Evolutionary conservation across 1,139 yeast genomes (phyloP).

Genomic region (Yamadazyma blattariae): DNA sequence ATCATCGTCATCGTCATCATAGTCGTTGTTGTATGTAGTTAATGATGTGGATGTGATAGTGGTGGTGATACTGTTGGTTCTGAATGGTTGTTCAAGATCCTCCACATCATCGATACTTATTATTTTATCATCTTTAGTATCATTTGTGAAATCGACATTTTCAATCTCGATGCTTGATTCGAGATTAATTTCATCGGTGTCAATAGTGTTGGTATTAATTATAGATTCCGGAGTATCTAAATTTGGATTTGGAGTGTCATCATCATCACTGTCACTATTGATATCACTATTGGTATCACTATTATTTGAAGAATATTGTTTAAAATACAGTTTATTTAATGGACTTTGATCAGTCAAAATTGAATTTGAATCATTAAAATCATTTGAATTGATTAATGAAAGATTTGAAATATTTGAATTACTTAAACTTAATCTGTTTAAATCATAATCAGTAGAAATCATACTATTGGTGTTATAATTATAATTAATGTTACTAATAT

Average conservation of each 20-base stretch:
- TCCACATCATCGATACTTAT: conserved; percentile 1
- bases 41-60: no score
- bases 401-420: conserved; percentile 6
- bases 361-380: conserved; percentile 4
- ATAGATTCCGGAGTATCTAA: no score
- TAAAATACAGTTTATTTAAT: background rate
- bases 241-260: no score
- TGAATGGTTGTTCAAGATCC: conserved; percentile 1
- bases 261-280: no score
- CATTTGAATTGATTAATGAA: conserved; percentile 1
- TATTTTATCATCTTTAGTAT: background rate
- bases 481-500: no score
- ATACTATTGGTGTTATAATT: no score
- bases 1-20: background rate
- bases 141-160: background rate
- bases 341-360: conserved; percentile 5
- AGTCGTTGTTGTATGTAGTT: no score
- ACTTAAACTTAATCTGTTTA: conserved; percentile 7
- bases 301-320: background rate
- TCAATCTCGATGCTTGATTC: background rate
- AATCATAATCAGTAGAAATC: no score
- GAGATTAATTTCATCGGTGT: background rate
- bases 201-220: background rate
- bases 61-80: no score
- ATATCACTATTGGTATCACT: no score